Evolutionary conservation across 2,329 filamentous ascomycete genomes (phyloP).

Genomic region (Metarhizium album): DNA sequence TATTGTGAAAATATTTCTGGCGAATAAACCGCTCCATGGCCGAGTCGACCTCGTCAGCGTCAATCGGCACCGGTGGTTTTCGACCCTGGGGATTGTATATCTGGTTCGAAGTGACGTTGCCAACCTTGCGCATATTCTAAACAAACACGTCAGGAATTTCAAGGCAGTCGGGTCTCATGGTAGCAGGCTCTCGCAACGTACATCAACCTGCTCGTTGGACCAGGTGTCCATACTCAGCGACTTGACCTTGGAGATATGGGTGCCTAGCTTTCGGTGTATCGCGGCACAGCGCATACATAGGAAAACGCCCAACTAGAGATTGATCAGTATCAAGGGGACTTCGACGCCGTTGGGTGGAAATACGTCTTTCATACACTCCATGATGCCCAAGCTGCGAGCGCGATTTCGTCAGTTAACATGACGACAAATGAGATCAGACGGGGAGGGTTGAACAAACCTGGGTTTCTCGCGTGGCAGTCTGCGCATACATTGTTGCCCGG

Average conservation of each 20-base stretch:
- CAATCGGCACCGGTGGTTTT: conserved; percentile 74
- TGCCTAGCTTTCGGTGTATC: conserved; percentile 91
- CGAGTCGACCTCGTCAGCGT: conserved; percentile 84
- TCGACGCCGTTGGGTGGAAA: conserved; percentile 4
- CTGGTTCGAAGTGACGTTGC: conserved; percentile 78
- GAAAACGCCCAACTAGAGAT: conserved; percentile 75
- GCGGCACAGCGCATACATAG: conserved; percentile 95
- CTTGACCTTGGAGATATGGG: conserved; percentile 97
- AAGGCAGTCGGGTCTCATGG: not conserved
- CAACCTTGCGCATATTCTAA: conserved; percentile 88
- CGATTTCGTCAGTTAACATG: conserved; percentile 4
- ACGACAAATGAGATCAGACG: conserved; percentile 15
- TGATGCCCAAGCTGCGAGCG: conserved; percentile 71
- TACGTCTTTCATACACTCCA: conserved; percentile 64
- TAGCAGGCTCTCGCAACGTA: conserved; percentile 31
- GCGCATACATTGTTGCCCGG: conserved; percentile 90
- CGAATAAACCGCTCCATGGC: conserved; percentile 94
- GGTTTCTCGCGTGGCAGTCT: conserved; percentile 84
- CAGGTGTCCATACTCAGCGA: conserved; percentile 98
- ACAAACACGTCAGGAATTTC: not conserved
- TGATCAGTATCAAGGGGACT: conserved; percentile 4
- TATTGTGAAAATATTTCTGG: conserved; percentile 73
- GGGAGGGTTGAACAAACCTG: conserved; percentile 48
- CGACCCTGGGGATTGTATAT: conserved; percentile 80
- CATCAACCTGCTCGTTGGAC: conserved; percentile 92